Evolutionary conservation across 257 asterid species (phyloP), one percentile per base, ranked within the genome.

Genomic region (Solanum lycopersicoides): DNA sequence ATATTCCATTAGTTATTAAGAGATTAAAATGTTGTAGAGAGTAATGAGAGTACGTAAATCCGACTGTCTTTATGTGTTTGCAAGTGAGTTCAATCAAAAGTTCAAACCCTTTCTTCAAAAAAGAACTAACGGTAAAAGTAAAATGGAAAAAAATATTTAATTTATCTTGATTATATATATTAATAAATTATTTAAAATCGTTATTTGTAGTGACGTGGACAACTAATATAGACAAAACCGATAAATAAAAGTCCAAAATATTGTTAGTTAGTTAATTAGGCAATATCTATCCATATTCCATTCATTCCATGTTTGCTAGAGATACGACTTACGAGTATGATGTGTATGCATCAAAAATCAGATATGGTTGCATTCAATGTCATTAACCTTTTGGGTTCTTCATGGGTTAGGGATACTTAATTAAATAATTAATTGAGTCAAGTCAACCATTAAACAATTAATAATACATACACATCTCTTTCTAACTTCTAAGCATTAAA

Each of bases 321-420:
- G 39, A 45, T 45, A 25, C 9, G 9, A 39, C 37, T 82, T 45
- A 25, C 9, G 9, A 39, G 45, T 82, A 47, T 68, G 47, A 82
- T 63, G 84, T 14, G 35, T 80, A 42, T 72, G 45, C 76, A 35
- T 10, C 12, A 71, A 35, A 50, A 73, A 59, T 59, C 56, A 83
- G 37, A 25, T 79, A 45, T 82, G 68, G 85, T 74, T 86, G 72
- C 73, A 74, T 69, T 34, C 88, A 85, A 66, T 86, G 86, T 86
- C 85, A 82, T 87, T 86, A 87, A 87, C 92, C 89, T 86, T 90
- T 79, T 83, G 90, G 80, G 44, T 23, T 35, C 30, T 60, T 76
- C 25, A 39, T 85, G 90, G 91, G 90, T 71, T 91, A 82, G 15
- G 35, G 12, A 37, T 35, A 73, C 25, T 39, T 74, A 74, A 39